Evolutionary conservation across 768 basidiomycete species (phyloP), one percentile per base, ranked within the genome.

Genomic region (Neoboletus magnificus): DNA sequence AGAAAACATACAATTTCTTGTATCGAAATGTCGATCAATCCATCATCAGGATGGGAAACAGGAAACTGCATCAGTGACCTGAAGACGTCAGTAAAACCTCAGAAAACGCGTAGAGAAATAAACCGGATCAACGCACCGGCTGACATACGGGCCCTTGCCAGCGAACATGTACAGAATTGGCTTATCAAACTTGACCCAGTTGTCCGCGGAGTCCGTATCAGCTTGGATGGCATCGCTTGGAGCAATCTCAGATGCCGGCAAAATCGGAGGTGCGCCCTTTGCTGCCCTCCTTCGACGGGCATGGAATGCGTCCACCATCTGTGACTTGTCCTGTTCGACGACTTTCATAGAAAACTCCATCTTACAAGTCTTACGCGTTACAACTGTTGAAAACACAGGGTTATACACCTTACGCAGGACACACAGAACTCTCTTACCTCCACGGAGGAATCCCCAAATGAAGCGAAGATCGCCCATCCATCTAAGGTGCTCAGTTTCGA

Each of bases 401-500:
- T 49, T 43, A 40, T 22, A 27, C 2, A 39, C 18, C 33, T 25
- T 5, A 0, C 5, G 4, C 18, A 50, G 39, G 16, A 37, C 16
- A 1, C 11, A 20, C 16, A 15, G 1, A 15, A 10, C 18, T 32
- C 22, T 8, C 83, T 58, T 65, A 90, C 90, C 63, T 69, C 86
- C 89, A 48, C 82, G 77, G 4, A 94, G 65, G 65, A 83, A 82
- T 10, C 93, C 93, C 55, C 82, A 73, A 30, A 86, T 67, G 69
- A 95, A 95, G 10, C 93, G 85, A 13, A 79, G 74, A 63, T 87
- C 87, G 11, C 93, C 93, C 85, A 95, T 86, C 86, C 89, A 93
- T 10, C 91, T 82, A 40, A 94, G 71, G 62, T 90, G 74, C 56
- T 94, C 92, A 2, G 93, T 95, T 52, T 87, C 87, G 43, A 90